Conservation (phyloP, 768 basidiomycete genomes). For the Daedalea quercina region DNA sequence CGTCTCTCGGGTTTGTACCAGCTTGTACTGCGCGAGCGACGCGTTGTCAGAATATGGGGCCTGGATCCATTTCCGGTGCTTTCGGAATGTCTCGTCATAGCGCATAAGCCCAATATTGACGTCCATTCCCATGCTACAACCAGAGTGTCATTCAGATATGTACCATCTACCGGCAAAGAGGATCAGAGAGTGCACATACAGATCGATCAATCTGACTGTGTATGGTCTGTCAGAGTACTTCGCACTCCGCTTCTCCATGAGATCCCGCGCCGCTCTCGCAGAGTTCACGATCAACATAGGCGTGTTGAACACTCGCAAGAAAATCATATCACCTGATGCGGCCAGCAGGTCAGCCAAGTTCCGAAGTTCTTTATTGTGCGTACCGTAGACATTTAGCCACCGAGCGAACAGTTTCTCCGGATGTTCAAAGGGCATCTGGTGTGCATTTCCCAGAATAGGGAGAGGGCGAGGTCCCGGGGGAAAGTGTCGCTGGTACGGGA, state of each 20-base stretch:
- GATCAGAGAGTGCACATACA: background rate
- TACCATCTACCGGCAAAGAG: no score
- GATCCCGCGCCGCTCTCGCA: background rate
- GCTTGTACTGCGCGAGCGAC: conserved; percentile 10
- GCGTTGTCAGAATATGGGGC: conserved; percentile 16
- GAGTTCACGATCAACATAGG: conserved; percentile 2
- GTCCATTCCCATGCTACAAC: conserved; percentile 16
- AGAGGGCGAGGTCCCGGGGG: background rate
- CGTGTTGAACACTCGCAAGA: background rate
- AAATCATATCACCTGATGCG: background rate
- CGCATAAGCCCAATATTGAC: conserved; percentile 10
- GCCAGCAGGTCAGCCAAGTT: background rate
- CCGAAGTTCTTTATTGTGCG: background rate
- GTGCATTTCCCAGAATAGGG: background rate
- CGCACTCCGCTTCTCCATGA: conserved; percentile 2
- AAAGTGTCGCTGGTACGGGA: background rate
- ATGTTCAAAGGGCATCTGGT: background rate
- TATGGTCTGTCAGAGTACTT: conserved; percentile 3
- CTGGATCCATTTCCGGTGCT: conserved; percentile 23
- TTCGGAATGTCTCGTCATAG: conserved; percentile 23
- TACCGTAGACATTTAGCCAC: background rate
- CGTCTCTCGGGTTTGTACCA: conserved; percentile 20
- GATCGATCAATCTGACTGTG: background rate
- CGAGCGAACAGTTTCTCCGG: background rate
- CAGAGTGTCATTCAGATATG: background rate